These are phyloP conservation scores for Aureobasidium leucospermi DNA, from an alignment of 2,329 filamentous ascomycete genomes.

Conservation along the genomic window DNA sequence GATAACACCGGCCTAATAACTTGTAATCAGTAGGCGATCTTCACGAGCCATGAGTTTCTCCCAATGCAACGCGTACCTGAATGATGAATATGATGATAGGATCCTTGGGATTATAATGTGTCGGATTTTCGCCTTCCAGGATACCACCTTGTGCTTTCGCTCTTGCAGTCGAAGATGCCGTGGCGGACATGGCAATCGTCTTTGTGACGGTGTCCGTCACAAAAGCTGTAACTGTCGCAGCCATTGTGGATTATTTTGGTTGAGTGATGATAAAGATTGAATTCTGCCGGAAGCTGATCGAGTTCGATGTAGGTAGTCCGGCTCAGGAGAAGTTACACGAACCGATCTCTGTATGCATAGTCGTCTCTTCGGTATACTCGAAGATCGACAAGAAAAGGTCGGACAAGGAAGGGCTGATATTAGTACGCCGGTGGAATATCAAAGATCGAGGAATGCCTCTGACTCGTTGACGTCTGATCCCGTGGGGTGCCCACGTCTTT, in stretches of 20 bases:
- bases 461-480: not conserved
- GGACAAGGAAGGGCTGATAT: not conserved
- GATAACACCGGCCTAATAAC: conserved; percentile 57
- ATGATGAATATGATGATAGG: conserved; percentile 72
- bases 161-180: conserved; percentile 25
- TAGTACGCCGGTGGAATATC: not conserved
- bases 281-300: not conserved
- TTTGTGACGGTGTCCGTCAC: conserved; percentile 20
- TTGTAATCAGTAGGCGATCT: not conserved
- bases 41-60: not conserved
- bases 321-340: not conserved
- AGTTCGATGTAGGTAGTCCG: not conserved
- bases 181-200: conserved; percentile 20
- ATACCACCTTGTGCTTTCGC: conserved; percentile 58
- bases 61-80: conserved; percentile 43
- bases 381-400: not conserved
- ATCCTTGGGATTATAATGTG: conserved; percentile 60
- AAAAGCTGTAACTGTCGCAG: conserved; percentile 18
- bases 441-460: not conserved
- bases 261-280: not conserved
- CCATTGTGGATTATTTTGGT: not conserved
- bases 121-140: conserved; percentile 62
- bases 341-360: not conserved
- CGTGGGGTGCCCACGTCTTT: conserved; percentile 3
- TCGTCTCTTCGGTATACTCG: not conserved